These are phyloP conservation scores for Trametes punicea DNA, from an alignment of 768 basidiomycete genomes.

Conservation along the genomic window DNA sequence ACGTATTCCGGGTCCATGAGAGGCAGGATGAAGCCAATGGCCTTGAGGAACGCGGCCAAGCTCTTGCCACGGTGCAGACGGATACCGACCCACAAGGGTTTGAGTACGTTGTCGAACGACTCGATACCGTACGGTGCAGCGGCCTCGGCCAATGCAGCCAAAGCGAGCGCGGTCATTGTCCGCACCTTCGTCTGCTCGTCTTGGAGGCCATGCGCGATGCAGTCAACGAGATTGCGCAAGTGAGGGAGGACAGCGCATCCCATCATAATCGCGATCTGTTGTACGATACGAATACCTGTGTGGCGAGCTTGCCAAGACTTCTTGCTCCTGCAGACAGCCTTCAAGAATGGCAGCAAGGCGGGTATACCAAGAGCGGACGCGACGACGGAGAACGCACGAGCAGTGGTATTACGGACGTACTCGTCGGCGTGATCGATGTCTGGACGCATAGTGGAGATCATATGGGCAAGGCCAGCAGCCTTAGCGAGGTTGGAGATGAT, in stretches of 20 bases:
- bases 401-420: conserved; percentile 98
- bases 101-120: conserved; percentile 96
- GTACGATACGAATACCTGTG: conserved; percentile 98
- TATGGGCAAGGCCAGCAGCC: conserved; percentile 97
- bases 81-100: conserved; percentile 92
- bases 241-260: conserved; percentile 98
- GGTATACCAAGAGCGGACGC: conserved; percentile 98
- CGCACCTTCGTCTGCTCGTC: conserved; percentile 96
- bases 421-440: conserved; percentile 99
- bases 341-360: conserved; percentile 94
- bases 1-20: conserved; percentile 99
- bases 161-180: conserved; percentile 90
- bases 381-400: conserved; percentile 97
- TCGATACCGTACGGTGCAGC: conserved; percentile 99
- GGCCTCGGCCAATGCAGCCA: conserved; percentile 95
- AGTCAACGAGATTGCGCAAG: conserved; percentile 92
- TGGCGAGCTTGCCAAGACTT: conserved; percentile 99
- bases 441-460: conserved; percentile 99
- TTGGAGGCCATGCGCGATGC: conserved; percentile 88
- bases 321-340: conserved; percentile 97
- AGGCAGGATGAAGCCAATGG: conserved; percentile 98
- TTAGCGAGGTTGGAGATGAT: conserved; percentile 99
- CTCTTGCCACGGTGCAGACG: conserved; percentile 94
- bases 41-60: conserved; percentile 92
- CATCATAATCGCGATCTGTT: conserved; percentile 99